Evolutionary conservation across 2,329 filamentous ascomycete species (phyloP).

Genomic region (Clonostachys rhizophaga): DNA sequence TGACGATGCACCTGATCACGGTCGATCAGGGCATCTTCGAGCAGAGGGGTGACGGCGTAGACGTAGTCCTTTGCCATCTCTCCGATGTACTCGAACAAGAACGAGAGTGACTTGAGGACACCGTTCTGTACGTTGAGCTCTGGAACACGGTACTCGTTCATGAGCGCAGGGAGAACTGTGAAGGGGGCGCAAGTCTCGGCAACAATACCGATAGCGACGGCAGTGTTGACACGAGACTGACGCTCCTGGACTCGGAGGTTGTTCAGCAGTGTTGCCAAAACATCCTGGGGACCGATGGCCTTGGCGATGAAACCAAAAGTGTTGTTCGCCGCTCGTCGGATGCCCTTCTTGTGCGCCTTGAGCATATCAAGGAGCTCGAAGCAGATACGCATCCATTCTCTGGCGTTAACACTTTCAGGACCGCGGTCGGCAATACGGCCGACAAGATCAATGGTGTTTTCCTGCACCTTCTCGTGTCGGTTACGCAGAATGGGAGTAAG

Average conservation of each 20-base stretch:
- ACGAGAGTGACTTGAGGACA: conserved; percentile 93
- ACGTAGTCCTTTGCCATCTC: conserved; percentile 99
- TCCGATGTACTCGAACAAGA: conserved; percentile 98
- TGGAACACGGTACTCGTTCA: conserved; percentile 99
- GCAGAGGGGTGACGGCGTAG: conserved; percentile 90
- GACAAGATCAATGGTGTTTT: conserved; percentile 97
- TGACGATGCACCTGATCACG: conserved; percentile 97
- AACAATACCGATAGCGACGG: conserved; percentile 96
- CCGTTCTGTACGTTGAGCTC: conserved; percentile 99
- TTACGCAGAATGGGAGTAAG: conserved; percentile 98
- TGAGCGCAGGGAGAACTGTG: conserved; percentile 94
- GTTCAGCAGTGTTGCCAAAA: conserved; percentile 90
- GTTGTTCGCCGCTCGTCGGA: conserved; percentile 96
- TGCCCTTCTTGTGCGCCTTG: conserved; percentile 99
- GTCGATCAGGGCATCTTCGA: conserved; percentile 96
- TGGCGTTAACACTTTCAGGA: conserved; percentile 90
- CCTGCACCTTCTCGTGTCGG: conserved; percentile 97
- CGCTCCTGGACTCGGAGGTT: conserved; percentile 96
- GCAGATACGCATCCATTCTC: conserved; percentile 99
- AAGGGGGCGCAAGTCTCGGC: conserved; percentile 98
- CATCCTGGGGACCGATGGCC: conserved; percentile 96
- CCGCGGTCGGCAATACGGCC: conserved; percentile 97
- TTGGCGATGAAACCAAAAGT: conserved; percentile 99
- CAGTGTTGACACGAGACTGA: conserved; percentile 96
- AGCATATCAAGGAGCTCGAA: conserved; percentile 99